Evolutionary conservation across 257 asterid genomes (phyloP).

Genomic region (Ehretia macrophylla): DNA sequence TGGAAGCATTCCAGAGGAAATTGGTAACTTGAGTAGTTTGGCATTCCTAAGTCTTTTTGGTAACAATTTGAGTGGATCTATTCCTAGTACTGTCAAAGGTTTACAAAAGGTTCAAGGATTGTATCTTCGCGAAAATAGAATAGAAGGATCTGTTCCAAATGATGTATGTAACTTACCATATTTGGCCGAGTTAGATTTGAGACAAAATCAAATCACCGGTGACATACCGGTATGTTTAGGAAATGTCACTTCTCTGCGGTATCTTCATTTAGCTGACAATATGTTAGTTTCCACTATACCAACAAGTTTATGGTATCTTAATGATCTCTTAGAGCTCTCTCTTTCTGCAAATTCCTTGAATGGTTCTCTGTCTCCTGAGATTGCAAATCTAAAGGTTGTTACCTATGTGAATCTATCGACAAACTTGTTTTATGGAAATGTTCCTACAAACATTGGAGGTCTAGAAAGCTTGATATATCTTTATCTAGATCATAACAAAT

Average conservation of each 20-base stretch:
- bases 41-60: not conserved
- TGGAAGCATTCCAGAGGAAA: not conserved
- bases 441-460: conserved; percentile 1
- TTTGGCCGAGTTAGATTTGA: not conserved
- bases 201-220: not conserved
- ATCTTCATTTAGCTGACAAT: not conserved
- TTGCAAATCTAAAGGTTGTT: conserved; percentile 4
- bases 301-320: not conserved
- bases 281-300: not conserved
- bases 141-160: not conserved
- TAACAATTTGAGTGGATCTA: not conserved
- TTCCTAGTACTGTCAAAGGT: not conserved
- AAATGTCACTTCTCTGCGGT: not conserved
- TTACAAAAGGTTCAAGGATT: not conserved
- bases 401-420: not conserved
- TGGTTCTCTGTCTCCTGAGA: not conserved
- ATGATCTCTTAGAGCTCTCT: not conserved
- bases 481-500: not conserved
- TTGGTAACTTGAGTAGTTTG: not conserved
- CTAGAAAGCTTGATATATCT: not conserved
- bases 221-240: conserved; percentile 4
- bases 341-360: not conserved
- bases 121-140: not conserved
- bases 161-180: not conserved
- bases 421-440: conserved; percentile 1